Evolutionary conservation across 306 rosid species (phyloP).

Genomic region (Begonia peltatifolia): DNA sequence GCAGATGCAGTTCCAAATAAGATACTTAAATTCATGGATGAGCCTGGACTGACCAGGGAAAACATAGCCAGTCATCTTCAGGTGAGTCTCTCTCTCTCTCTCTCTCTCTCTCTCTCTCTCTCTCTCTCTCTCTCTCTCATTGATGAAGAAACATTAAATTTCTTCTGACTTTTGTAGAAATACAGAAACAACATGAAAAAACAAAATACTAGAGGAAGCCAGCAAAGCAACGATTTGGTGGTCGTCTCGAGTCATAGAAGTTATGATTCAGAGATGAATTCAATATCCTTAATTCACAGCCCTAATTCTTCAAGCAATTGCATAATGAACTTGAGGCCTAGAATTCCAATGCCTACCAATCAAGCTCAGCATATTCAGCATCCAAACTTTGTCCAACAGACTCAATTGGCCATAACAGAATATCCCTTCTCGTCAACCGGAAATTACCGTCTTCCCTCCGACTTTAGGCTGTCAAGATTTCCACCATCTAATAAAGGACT

Average conservation of each 20-base stretch:
- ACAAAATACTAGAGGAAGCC: not conserved
- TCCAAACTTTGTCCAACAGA: not conserved
- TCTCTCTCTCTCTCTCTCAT: no score
- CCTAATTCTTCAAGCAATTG: not conserved
- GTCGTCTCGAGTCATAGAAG: not conserved
- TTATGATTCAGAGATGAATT: not conserved
- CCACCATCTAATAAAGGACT: not conserved
- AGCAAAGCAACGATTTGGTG: not conserved
- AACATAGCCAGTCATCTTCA: slow-evolving; percentile 18
- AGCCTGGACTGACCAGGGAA: slow-evolving; percentile 9
- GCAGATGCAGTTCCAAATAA: slow-evolving; percentile 15
- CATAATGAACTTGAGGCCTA: not conserved
- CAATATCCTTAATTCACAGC: not conserved
- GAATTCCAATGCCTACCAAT: no score
- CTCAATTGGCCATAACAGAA: not conserved
- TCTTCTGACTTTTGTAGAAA: slow-evolving; percentile 5
- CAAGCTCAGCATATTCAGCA: not conserved
- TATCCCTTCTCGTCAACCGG: not conserved
- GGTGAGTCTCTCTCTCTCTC: slow-evolving; percentile 3
- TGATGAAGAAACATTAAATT: not conserved
- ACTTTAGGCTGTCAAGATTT: no score
- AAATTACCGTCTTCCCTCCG: not conserved
- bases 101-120: not conserved
- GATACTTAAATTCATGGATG: slow-evolving; percentile 11
- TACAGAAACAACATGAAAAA: slow-evolving; percentile 6